Evolutionary conservation across 139 green algal species (phyloP), one percentile per base, ranked within the genome.

Genomic region (Picochlorum sp.): DNA sequence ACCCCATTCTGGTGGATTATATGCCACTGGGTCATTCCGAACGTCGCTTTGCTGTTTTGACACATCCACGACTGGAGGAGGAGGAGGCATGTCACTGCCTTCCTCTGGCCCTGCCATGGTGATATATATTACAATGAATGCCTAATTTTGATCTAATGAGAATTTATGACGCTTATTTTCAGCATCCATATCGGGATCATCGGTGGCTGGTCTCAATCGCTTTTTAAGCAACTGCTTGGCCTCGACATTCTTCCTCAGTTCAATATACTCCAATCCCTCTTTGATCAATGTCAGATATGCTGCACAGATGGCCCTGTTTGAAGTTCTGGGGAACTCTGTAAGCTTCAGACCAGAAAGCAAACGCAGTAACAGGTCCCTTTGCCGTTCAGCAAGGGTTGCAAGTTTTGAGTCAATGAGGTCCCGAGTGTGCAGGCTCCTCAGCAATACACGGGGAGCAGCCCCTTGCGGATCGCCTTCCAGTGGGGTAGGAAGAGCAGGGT

Each of bases 251-350:
- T 64, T 68, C 38, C 76, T 77, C 4, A 85, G 65, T 62, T 93
- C 84, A 59, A 86, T 58, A 61, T 87, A 65, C 24, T 74, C 63
- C 2, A 84, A 67, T 4, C 88, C 65, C 68, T 92, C 86, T 8
- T 51, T 11, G n/a, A 60, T 46, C 58, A 82, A 58, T 3, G 78
- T 71, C 34, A 94, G 68, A 68, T 81, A 91, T 2, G 79, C 78
- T 8, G 80, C 84, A 56, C 69, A 85, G 15, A 83, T 58, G 30
- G 58, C 49, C 13, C 80, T 75, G 2, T 66, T 84, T 52, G 76
- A 58, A 9, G 68, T 45, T 9, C 59, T 52, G 2, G 87, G 82
- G 45, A 76, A 58, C 4, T 56, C 65, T 14, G 52, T 41, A 21
- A 82, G 34, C 10, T 73, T 74, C 47, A 90, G 59, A 60, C 90